Evolutionary conservation across 441 rosid genomes (phyloP).

Genomic region (Pelargonium fulgidum): DNA sequence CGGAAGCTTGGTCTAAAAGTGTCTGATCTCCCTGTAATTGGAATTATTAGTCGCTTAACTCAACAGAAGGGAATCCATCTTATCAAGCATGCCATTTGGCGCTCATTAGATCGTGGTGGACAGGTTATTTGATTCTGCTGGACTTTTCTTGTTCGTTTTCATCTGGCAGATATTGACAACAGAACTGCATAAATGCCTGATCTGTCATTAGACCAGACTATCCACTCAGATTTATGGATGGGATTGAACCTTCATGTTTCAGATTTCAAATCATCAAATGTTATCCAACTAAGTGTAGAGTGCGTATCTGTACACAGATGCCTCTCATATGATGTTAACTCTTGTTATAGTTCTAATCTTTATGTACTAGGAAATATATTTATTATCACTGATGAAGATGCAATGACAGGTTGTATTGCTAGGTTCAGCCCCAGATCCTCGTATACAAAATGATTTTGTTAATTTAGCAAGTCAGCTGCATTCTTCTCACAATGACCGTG

Average conservation of each 20-base stretch:
- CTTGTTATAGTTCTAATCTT: neutral
- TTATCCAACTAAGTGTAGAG: neutral
- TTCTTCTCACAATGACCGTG: constrained; percentile 54
- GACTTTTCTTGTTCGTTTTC: neutral
- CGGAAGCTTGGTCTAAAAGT: constrained; percentile 58
- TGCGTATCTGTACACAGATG: neutral
- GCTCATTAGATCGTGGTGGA: constrained; percentile 71
- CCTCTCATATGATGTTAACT: constrained; percentile 1
- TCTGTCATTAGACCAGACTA: constrained; percentile 5
- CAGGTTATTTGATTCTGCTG: constrained; percentile 40
- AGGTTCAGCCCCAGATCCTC: constrained; percentile 98
- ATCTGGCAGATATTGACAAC: neutral
- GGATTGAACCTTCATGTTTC: constrained; percentile 7
- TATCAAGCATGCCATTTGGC: constrained; percentile 88
- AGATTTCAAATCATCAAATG: neutral
- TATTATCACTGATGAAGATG: constrained; percentile 14
- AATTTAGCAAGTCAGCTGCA: constrained; percentile 71
- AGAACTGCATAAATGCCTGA: neutral
- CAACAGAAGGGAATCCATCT: constrained; percentile 97
- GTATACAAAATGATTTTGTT: constrained; percentile 86
- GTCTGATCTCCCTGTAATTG: constrained; percentile 72
- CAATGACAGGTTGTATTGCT: constrained; percentile 71
- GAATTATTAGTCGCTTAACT: constrained; percentile 82
- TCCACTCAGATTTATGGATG: constrained; percentile 12
- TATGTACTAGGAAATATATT: neutral